A percentile compares a stretch with the other conserved stretches of the same genome.
These are phyloP conservation scores for Eucalyptus melliodora DNA, from an alignment of 345 rosid genomes.

Conservation along the genomic window DNA sequence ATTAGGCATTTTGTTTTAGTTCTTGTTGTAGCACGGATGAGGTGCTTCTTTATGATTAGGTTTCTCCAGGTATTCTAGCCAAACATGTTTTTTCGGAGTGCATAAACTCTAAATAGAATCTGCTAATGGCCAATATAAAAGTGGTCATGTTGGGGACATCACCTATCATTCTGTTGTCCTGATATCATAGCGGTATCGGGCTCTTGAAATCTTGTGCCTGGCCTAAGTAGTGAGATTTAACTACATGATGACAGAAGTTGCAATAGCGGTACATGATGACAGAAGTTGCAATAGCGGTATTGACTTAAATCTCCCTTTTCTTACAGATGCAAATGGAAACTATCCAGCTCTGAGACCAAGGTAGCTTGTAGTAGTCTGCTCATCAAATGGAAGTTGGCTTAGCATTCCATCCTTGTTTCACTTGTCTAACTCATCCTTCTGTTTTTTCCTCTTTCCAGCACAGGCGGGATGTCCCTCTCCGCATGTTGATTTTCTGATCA, in stretches of 20 bases:
- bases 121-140: not conserved
- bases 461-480: constrained; percentile 35
- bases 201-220: not conserved
- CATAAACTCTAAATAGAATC: not conserved
- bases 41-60: not conserved
- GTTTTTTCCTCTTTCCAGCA: constrained; percentile 39
- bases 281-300: not conserved
- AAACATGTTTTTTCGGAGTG: not conserved
- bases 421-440: not conserved
- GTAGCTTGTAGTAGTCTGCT: constrained; percentile 6
- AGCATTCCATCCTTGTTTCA: not conserved
- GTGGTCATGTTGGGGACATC: not conserved
- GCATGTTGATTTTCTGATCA: constrained; percentile 1
- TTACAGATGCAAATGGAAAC: constrained; percentile 43
- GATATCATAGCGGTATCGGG: not conserved
- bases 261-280: not conserved
- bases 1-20: not conserved
- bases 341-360: constrained; percentile 44
- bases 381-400: not conserved
- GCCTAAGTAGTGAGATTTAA: not conserved
- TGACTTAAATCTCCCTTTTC: not conserved
- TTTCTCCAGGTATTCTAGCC: not conserved
- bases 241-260: not conserved
- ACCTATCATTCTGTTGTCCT: not conserved
- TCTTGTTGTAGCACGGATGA: not conserved